Evolutionary conservation across 345 rosid species (phyloP).

Genomic region (Syzygium aqueum): DNA sequence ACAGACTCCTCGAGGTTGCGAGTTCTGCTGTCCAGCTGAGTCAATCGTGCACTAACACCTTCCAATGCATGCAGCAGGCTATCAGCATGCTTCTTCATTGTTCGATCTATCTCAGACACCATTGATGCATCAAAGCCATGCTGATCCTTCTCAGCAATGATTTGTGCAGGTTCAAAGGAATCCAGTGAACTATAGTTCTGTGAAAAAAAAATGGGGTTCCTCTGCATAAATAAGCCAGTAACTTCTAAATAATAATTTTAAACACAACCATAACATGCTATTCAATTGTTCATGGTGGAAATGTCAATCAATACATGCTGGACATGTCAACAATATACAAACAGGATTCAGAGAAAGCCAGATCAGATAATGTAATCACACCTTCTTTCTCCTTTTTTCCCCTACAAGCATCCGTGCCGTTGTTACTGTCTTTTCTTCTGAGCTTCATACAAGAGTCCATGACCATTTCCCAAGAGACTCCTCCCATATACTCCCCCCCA

Average conservation of each 20-base stretch:
- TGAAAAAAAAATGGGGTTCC: not conserved
- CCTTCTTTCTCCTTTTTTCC: not conserved
- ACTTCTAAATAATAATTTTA: not conserved
- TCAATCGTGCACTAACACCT: slow-evolving; percentile 66
- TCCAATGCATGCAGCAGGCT: slow-evolving; percentile 57
- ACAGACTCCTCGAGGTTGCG: slow-evolving; percentile 59
- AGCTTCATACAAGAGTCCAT: not conserved
- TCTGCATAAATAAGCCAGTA: not conserved
- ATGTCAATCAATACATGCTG: not conserved
- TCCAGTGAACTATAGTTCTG: slow-evolving; percentile 70
- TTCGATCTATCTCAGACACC: slow-evolving; percentile 57
- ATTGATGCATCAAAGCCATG: slow-evolving; percentile 21
- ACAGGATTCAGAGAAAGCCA: not conserved
- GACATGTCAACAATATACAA: not conserved
- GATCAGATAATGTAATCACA: not conserved
- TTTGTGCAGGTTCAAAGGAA: slow-evolving; percentile 48
- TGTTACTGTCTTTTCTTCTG: not conserved
- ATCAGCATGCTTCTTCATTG: slow-evolving; percentile 68
- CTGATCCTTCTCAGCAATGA: slow-evolving; percentile 41
- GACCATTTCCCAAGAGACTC: not conserved
- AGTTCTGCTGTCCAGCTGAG: slow-evolving; percentile 74
- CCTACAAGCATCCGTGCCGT: not conserved
- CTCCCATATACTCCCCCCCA: not conserved
- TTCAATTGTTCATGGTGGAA: not conserved
- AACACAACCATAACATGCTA: not conserved